Percentiles rank a stretch among this genome's conserved stretches.
Evolutionary conservation across 1,139 yeast genomes (phyloP).

Genomic region (Lodderomyces parapsilosis): DNA sequence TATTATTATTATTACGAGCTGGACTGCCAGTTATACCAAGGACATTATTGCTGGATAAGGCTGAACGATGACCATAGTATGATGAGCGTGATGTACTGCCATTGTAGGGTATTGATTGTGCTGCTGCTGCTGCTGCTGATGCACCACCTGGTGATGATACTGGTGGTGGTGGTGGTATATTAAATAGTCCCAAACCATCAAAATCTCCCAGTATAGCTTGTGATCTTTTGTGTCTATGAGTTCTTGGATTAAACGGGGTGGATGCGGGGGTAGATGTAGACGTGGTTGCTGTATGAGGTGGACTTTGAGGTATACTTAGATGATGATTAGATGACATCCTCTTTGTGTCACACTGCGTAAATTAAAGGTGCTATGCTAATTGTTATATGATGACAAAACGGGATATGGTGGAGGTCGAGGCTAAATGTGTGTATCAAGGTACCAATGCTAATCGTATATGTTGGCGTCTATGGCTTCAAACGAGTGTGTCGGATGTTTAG

Average conservation of each 20-base stretch:
- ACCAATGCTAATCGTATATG: no score
- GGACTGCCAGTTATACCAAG: background rate
- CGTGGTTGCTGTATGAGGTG: background rate
- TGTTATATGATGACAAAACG: no score
- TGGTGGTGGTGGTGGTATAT: constrained; percentile 20
- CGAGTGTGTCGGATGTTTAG: no score
- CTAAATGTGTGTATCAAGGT: no score
- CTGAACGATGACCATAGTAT: background rate
- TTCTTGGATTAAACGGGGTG: constrained; percentile 30
- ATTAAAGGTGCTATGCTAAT: no score
- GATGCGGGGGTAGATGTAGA: background rate
- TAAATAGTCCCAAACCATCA: constrained; percentile 46
- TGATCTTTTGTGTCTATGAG: constrained; percentile 67
- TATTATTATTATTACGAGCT: background rate
- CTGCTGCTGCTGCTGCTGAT: background rate
- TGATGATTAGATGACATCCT: constrained; percentile 3
- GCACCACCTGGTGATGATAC: constrained; percentile 4
- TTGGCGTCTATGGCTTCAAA: no score
- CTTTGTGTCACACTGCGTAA: background rate
- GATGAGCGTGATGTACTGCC: background rate
- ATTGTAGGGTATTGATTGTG: constrained; percentile 6
- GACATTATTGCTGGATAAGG: background rate
- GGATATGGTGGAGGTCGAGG: no score
- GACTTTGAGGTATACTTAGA: constrained; percentile 3
- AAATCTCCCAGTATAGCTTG: constrained; percentile 77